Evolutionary conservation across 768 basidiomycete genomes (phyloP).

Genomic region (Auriscalpium microsporum): DNA sequence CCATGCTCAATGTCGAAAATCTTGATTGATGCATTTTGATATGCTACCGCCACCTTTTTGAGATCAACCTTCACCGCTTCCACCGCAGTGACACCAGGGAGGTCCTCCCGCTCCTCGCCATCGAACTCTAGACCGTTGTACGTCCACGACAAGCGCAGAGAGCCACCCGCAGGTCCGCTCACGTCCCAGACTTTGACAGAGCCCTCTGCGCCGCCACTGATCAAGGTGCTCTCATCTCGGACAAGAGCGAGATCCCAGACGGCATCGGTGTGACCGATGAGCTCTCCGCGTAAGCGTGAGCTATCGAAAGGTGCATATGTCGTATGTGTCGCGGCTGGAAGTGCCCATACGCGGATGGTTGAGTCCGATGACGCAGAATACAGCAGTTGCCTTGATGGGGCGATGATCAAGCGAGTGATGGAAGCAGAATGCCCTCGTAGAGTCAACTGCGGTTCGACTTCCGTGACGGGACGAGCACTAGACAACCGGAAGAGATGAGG

Average conservation of each 20-base stretch:
- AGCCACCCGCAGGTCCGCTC: constrained; percentile 53
- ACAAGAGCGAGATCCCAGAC: constrained; percentile 93
- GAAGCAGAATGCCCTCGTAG: constrained; percentile 89
- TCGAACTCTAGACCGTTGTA: constrained; percentile 59
- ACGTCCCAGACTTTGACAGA: constrained; percentile 92
- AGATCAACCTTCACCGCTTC: constrained; percentile 77
- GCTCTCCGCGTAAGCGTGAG: constrained; percentile 62
- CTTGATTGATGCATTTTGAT: constrained; percentile 81
- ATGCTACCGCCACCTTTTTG: constrained; percentile 85
- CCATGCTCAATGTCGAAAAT: constrained; percentile 88
- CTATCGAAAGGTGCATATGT: constrained; percentile 91
- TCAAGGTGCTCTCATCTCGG: constrained; percentile 73
- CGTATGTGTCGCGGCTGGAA: constrained; percentile 69
- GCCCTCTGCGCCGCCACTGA: constrained; percentile 89
- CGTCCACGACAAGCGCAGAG: constrained; percentile 71
- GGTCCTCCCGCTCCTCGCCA: constrained; percentile 33
- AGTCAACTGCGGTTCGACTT: constrained; percentile 89
- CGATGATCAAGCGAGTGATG: constrained; percentile 78
- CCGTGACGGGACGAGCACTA: constrained; percentile 61
- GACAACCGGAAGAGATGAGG: constrained; percentile 21
- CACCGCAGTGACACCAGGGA: constrained; percentile 68
- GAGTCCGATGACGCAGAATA: constrained; percentile 93
- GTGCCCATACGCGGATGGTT: constrained; percentile 84
- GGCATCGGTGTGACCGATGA: constrained; percentile 91
- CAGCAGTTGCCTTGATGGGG: constrained; percentile 65